These are phyloP conservation scores for Allomyces javanicus DNA, from an alignment of 192 early-diverging fungal genomes.

Conservation along the genomic window DNA sequence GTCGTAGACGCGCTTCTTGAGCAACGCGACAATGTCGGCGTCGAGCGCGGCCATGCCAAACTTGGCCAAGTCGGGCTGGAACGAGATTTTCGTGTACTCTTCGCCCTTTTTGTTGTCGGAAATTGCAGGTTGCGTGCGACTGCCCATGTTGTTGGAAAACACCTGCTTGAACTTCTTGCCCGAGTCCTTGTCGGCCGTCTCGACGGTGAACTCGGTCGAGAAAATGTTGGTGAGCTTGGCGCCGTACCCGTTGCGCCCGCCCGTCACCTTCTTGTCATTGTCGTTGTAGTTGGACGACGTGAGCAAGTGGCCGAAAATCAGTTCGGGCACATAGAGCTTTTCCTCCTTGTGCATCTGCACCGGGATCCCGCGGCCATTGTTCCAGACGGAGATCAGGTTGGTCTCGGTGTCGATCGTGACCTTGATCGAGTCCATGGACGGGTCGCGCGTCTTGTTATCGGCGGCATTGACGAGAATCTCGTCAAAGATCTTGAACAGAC, in stretches of 20 bases:
- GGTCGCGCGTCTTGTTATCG: slow-evolving; percentile 84
- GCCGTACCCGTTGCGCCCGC: slow-evolving; percentile 86
- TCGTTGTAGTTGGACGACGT: slow-evolving; percentile 98
- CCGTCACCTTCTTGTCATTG: slow-evolving; percentile 78
- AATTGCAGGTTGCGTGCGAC: slow-evolving; percentile 53
- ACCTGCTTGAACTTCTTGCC: slow-evolving; percentile 65
- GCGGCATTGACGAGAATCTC: slow-evolving; percentile 95
- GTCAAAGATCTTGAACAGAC: slow-evolving; percentile 95
- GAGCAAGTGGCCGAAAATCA: slow-evolving; percentile 91
- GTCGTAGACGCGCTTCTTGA: slow-evolving; percentile 85
- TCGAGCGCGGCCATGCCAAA: slow-evolving; percentile 78
- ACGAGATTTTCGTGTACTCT: slow-evolving; percentile 81
- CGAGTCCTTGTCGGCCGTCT: slow-evolving; percentile 57
- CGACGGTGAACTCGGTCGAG: slow-evolving; percentile 78
- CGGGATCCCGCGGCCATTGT: slow-evolving; percentile 90
- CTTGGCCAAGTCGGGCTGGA: slow-evolving; percentile 77
- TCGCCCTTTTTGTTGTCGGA: slow-evolving; percentile 38
- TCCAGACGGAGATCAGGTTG: slow-evolving; percentile 67
- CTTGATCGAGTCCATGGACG: slow-evolving; percentile 63
- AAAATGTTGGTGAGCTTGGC: slow-evolving; percentile 97
- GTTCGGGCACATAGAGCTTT: slow-evolving; percentile 78
- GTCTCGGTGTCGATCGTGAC: slow-evolving; percentile 66
- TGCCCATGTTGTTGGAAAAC: slow-evolving; percentile 77
- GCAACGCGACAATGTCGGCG: slow-evolving; percentile 63
- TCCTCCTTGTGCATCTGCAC: slow-evolving; percentile 81